A percentile compares a stretch with the other conserved stretches of the same genome.
Evolutionary conservation across 306 rosid genomes (phyloP).

Genomic region (Lathyrus aphaca): DNA sequence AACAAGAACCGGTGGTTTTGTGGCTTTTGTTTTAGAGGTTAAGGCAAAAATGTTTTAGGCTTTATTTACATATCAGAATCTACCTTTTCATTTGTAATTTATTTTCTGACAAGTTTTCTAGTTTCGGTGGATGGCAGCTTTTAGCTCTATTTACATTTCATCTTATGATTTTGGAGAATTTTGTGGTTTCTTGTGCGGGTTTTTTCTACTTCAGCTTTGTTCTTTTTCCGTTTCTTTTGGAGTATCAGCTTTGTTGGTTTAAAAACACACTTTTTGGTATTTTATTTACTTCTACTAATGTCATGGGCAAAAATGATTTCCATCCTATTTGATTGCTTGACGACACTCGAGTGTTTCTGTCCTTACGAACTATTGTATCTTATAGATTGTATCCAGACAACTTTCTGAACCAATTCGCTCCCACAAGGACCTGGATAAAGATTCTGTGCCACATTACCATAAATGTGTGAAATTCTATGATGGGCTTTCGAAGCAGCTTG

Average conservation of each 20-base stretch:
- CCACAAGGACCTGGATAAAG: constrained; percentile 98
- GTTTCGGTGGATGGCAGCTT: constrained; percentile 16
- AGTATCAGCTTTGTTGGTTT: background rate
- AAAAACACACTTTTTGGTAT: background rate
- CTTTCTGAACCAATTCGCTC: constrained; percentile 96
- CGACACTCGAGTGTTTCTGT: constrained; percentile 39
- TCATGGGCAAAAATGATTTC: constrained; percentile 3
- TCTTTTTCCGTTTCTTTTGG: background rate
- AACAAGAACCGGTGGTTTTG: constrained; percentile 8
- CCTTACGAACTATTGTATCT: constrained; percentile 41
- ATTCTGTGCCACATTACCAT: constrained; percentile 84
- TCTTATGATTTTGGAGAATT: constrained; percentile 20
- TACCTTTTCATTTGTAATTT: background rate
- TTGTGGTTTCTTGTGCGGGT: constrained; percentile 10
- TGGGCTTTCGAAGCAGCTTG: constrained; percentile 93
- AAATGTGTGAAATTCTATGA: constrained; percentile 90
- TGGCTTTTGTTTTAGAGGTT: constrained; percentile 19
- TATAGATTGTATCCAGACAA: constrained; percentile 87
- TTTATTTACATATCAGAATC: constrained; percentile 4
- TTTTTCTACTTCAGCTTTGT: constrained; percentile 4
- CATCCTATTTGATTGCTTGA: constrained; percentile 29
- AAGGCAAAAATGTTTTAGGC: background rate
- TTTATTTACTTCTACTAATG: constrained; percentile 6
- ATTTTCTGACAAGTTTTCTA: constrained; percentile 7
- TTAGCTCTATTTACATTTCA: constrained; percentile 8